Conservation (phyloP, 176 grass and related monocot species). For the Cymbopogon citratus region DNA sequence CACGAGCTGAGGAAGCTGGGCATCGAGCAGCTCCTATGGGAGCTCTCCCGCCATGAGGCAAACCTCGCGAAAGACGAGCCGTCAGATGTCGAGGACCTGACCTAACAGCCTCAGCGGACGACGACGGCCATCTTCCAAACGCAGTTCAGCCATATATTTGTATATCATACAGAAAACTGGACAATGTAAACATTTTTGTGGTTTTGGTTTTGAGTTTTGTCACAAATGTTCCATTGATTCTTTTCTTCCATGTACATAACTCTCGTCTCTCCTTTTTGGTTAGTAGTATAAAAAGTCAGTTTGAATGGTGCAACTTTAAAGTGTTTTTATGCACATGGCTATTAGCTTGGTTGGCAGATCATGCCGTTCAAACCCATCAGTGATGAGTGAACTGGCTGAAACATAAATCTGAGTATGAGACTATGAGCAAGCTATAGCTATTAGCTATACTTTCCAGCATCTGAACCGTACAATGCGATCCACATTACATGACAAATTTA, state of each 20-base stretch:
- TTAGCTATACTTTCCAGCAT: no score
- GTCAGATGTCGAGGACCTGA: conserved; percentile 35
- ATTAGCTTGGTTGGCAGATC: no score
- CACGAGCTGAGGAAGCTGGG: conserved; percentile 72
- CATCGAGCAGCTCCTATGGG: conserved; percentile 80
- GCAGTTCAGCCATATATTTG: neutral
- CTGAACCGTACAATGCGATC: no score
- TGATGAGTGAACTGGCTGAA: no score
- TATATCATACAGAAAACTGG: neutral
- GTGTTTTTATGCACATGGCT: no score
- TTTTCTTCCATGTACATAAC: conserved; percentile 20
- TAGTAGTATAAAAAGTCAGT: conserved; percentile 13
- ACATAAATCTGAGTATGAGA: neutral
- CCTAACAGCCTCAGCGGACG: conserved; percentile 11
- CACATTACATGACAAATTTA: no score
- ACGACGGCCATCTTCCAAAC: neutral
- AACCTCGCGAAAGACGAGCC: conserved; percentile 3
- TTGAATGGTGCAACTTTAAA: neutral
- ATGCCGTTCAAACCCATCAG: no score
- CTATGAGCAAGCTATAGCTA: no score
- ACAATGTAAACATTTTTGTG: conserved; percentile 14
- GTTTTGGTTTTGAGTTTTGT: conserved; percentile 13
- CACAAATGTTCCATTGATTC: conserved; percentile 17
- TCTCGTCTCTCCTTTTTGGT: neutral
- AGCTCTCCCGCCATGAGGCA: conserved; percentile 50